Base-by-base conservation (phyloP, 1,139 yeast species). In the Zygoascus sp. region DNA sequence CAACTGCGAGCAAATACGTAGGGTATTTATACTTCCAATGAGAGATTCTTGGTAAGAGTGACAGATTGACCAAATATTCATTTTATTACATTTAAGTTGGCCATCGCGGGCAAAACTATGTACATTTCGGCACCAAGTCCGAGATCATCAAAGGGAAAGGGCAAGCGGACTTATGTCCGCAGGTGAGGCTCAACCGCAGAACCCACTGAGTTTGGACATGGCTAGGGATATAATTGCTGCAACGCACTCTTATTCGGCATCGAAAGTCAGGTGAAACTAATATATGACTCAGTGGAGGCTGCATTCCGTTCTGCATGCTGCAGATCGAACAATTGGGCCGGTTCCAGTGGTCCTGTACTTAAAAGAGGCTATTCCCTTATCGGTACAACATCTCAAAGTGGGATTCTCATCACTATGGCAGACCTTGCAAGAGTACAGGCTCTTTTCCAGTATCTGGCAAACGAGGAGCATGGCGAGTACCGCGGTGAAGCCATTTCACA, bases 401-500 rank as follows among this genome's bases (percentile, higher is more conserved):
- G n/a, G n/a, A n/a, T n/a, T n/a, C n/a, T 9, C 16, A 11, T 30
- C 34, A 30, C 13, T 16, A 30, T 30, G 23, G 28, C 34, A n/a
- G 30, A 32, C 15, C n/a, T 11, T 2, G 25, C 44, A 11, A 25
- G 41, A 36, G 50, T 50, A 22, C 23, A 42, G 32, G 42, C 41
- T 5, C 44, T 50, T 23, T 49, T 50, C 36, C 38, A 42, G n/a
- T 50, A 49, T 39, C 41, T 49, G n/a, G 27, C 44, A 2, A 43
- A 43, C 11, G 46, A 49, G 23, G 53, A 49, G 23, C 50, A 49
- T 30, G 52, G 50, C 6, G 45, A 49, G 23, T 50, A 50, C 35
- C 40, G 44, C 27, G 53, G 53, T 6, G 53, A 50, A 27, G 30
- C 42, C 11, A 41, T 50, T 15, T 49, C 53, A 13, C 53, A 50